These are phyloP conservation scores for Gossypium raimondii DNA, from an alignment of 345 rosid species.

Conservation along the genomic window DNA sequence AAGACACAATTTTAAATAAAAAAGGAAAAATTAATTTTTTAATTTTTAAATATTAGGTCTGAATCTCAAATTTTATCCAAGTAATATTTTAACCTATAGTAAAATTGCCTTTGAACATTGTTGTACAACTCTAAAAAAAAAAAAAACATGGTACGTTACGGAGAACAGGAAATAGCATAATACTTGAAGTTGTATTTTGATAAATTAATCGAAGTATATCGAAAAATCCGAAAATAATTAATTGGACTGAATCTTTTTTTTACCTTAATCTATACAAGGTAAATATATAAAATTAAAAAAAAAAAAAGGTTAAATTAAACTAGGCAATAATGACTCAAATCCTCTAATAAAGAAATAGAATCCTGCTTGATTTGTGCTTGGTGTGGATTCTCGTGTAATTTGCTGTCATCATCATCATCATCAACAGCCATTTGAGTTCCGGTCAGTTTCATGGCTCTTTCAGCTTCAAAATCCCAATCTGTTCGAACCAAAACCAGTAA, in stretches of 20 bases:
- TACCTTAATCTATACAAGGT: background rate
- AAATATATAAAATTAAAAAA: background rate
- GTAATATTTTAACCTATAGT: too few species aligned
- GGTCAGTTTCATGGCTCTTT: slow-evolving; percentile 52
- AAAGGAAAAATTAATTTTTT: too few species aligned
- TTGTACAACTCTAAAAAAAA: too few species aligned
- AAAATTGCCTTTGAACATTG: too few species aligned
- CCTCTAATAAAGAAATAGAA: slow-evolving; percentile 24
- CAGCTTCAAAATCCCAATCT: slow-evolving; percentile 56
- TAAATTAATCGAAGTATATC: too few species aligned
- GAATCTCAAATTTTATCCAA: too few species aligned
- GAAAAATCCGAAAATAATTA: background rate
- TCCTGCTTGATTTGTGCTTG: slow-evolving; percentile 37
- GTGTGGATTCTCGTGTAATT: slow-evolving; percentile 23
- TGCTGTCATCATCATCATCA: slow-evolving; percentile 27
- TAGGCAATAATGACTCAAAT: slow-evolving; percentile 19
- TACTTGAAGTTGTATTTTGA: too few species aligned
- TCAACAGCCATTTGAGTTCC: slow-evolving; percentile 17
- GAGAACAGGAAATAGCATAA: too few species aligned
- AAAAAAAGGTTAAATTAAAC: slow-evolving; percentile 9
- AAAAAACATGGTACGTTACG: too few species aligned
- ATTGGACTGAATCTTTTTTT: background rate
- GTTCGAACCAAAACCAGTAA: slow-evolving; percentile 47
- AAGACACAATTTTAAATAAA: too few species aligned
- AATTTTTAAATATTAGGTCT: too few species aligned